Base-by-base conservation (phyloP, 139 green algal species). In the Picochlorum costavermella region DNA sequence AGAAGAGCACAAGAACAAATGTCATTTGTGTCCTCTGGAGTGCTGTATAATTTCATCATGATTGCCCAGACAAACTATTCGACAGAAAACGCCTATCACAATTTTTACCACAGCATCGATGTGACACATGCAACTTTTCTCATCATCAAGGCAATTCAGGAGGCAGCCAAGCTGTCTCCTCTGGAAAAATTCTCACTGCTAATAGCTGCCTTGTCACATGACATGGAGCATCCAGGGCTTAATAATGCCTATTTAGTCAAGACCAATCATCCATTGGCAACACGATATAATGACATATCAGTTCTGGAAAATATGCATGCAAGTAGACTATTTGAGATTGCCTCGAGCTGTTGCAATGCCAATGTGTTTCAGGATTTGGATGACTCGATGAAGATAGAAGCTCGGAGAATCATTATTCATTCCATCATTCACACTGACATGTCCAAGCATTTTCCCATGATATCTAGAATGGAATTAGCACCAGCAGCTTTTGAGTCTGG, bases 341-440 rank as follows among this genome's bases (percentile, higher is more conserved):
- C 82, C 33, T 50, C 53, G 3, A 4, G 56, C 11, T 29, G 69
- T 45, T 64, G 67, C 2, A 49, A 72, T 25, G 50, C 58, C n/a
- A 62, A 86, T 56, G 59, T 83, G 2, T 73, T 81, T 6, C 10
- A 28, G 4, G 29, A 53, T 13, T 61, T 84, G 43, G 76, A 83
- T 49, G 17, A 75, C 5, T 23, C 31, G 16, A 63, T 49, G 45
- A 85, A 74, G 75, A 64, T 63, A 50, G 75, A 84, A 4, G 64
- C 76, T 30, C 61, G 83, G 5, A 75, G 72, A 48, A 60, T 76
- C 4, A 65, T 86, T 29, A 87, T 87, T 60, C 65, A 64, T 20
- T 61, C 63, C 43, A 75, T 89, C 30, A 63, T 89, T 37, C 75
- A 86, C 62, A 89, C 83, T 11, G 83, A 89, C 66, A 89, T 89